Conservation (phyloP, 176 grass and related monocot species). For the Metroxylon sagu region DNA sequence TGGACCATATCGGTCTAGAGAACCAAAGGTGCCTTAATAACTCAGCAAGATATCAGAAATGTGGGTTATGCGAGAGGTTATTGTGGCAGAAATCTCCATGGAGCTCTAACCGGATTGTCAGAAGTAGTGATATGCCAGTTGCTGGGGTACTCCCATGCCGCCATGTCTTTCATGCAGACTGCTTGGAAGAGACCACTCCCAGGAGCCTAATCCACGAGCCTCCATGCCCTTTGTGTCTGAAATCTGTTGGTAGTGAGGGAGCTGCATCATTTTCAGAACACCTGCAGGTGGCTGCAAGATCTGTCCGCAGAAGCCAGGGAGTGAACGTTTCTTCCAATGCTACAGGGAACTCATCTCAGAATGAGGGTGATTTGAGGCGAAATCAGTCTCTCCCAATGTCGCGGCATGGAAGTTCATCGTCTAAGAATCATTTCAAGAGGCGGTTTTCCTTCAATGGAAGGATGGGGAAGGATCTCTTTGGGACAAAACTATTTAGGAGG, state of each 20-base stretch:
- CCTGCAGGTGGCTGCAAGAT: constrained; percentile 54
- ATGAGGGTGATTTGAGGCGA: constrained; percentile 27
- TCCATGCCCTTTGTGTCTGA: constrained; percentile 59
- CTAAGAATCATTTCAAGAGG: constrained; percentile 65
- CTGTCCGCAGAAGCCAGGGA: constrained; percentile 35
- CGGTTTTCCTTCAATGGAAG: constrained; percentile 71
- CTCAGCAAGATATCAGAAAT: constrained; percentile 46
- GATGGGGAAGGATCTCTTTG: constrained; percentile 69
- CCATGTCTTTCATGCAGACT: constrained; percentile 87
- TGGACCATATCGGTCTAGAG: constrained; percentile 57
- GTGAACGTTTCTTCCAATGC: constrained; percentile 18
- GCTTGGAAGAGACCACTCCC: constrained; percentile 81
- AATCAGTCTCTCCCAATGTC: constrained; percentile 32
- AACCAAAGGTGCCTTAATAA: constrained; percentile 48
- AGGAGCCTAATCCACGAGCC: constrained; percentile 73
- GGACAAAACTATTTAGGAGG: constrained; percentile 53
- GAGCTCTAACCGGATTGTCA: constrained; percentile 76
- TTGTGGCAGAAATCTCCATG: constrained; percentile 86
- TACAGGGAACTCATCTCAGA: constrained; percentile 34
- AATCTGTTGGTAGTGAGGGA: constrained; percentile 32
- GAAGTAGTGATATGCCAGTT: constrained; percentile 74
- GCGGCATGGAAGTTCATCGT: constrained; percentile 12
- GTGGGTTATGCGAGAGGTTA: constrained; percentile 74
- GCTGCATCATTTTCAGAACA: constrained; percentile 72
- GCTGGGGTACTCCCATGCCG: constrained; percentile 73